Evolutionary conservation across 768 basidiomycete genomes (phyloP).

Genomic region (Candolleomyces aberdarensis): DNA sequence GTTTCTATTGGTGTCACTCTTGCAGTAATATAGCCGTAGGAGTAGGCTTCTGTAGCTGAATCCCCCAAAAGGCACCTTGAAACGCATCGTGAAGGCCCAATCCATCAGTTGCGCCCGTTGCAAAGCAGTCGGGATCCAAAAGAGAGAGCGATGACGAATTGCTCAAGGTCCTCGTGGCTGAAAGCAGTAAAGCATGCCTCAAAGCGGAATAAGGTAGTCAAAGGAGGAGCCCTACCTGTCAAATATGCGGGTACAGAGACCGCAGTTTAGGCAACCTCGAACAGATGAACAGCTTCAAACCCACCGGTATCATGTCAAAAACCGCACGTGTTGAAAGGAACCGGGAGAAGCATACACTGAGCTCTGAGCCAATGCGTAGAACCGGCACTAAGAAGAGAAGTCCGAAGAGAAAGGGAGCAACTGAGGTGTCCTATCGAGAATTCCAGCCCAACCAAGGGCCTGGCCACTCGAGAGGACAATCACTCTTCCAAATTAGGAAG

Average conservation of each 20-base stretch:
- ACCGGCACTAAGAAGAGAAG: background rate
- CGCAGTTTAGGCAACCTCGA: background rate
- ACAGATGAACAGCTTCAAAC: too few species aligned
- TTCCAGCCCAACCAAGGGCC: background rate
- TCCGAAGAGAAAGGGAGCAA: background rate
- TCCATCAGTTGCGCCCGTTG: background rate
- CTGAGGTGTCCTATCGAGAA: background rate
- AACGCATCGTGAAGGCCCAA: background rate
- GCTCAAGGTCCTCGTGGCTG: background rate
- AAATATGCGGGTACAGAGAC: background rate
- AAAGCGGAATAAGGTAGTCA: constrained; percentile 2
- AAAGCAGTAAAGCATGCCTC: background rate
- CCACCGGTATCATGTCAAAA: too few species aligned
- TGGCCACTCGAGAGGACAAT: background rate
- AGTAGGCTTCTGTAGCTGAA: background rate
- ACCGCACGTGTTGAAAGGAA: too few species aligned
- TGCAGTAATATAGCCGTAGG: background rate
- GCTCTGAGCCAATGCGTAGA: too few species aligned
- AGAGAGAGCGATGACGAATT: background rate
- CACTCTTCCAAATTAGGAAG: constrained; percentile 6
- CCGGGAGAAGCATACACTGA: too few species aligned
- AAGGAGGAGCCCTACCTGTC: background rate
- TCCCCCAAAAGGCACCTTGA: background rate
- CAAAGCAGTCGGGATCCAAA: background rate
- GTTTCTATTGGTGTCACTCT: background rate